Base-by-base conservation (phyloP, 352 stramenopile genomes). In the Globisporangium nagaii region DNA sequence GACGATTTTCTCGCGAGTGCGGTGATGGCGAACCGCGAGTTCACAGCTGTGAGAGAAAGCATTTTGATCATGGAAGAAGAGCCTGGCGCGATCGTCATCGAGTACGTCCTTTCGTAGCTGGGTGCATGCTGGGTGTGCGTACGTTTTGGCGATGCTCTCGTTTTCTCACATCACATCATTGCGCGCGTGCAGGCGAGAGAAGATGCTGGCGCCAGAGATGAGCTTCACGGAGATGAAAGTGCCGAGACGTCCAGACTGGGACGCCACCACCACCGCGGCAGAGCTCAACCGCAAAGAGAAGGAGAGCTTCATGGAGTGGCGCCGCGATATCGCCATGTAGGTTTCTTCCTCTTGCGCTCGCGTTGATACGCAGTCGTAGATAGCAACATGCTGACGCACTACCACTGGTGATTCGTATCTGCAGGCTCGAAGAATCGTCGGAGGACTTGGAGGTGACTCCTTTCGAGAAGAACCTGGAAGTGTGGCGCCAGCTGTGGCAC, bases 391-490 rank as follows among this genome's bases (percentile, higher is more conserved):
- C n/a, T n/a, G n/a, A n/a, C n/a, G n/a, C n/a, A n/a, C n/a, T n/a
- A n/a, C n/a, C n/a, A n/a, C n/a, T n/a, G n/a, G n/a, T n/a, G n/a
- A n/a, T 4, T 36, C 19, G 4, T 35, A 45, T 47, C 8, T 62
- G 5, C 49, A 94, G 84, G 41, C 53, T 93, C 36, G 85, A 95
- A 57, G 68, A 74, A 51, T 86, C 85, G 17, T 81, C 80, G 7
- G 80, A 91, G 6, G 70, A 85, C 44, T 65, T 90, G 28, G 88
- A 93, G 60, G 95, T 99, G 28, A 99, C 97, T 17, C 98, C 98
- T 17, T 99, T 99, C 65, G 98, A 99, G 78, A 99, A 99, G 77
- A 99, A 99, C 72, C 54, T 99, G 37, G 95, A 99, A 61, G 97
- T 99, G 25, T 99, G 98, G 98, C 87, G 97, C 35, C 98, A 99